Percentiles rank a stretch among this genome's conserved stretches.
Evolutionary conservation across 805 yeast genomes (phyloP).

Genomic region (Candida awuae): DNA sequence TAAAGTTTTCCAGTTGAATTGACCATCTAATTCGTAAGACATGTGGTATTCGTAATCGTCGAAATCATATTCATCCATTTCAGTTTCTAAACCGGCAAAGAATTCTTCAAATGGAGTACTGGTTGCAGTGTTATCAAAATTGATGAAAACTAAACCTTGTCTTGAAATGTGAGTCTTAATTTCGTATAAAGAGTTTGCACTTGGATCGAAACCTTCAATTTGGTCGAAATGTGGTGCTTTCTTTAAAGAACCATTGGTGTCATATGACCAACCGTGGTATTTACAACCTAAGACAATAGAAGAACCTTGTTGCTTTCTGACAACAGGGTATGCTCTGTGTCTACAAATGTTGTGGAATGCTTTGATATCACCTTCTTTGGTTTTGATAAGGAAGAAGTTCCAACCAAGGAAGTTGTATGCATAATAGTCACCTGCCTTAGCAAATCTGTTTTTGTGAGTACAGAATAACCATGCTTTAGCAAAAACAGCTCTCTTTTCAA

Average conservation of each 20-base stretch:
- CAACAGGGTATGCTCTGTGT: slow-evolving; percentile 57
- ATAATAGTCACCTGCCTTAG: slow-evolving; percentile 50
- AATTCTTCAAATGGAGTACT: slow-evolving; percentile 43
- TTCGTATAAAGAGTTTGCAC: slow-evolving; percentile 46
- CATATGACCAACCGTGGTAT: slow-evolving; percentile 61
- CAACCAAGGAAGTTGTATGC: slow-evolving; percentile 44
- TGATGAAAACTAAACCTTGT: slow-evolving; percentile 51
- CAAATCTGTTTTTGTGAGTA: slow-evolving; percentile 44
- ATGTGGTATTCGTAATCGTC: slow-evolving; percentile 55
- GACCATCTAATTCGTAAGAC: slow-evolving; percentile 56
- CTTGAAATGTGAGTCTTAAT: slow-evolving; percentile 46
- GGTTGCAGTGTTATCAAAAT: slow-evolving; percentile 40
- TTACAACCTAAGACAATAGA: slow-evolving; percentile 50
- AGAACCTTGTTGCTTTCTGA: slow-evolving; percentile 52
- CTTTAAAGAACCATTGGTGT: slow-evolving; percentile 49
- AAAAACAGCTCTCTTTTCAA: slow-evolving; percentile 52
- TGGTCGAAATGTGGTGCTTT: slow-evolving; percentile 57
- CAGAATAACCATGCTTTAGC: slow-evolving; percentile 50
- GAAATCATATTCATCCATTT: slow-evolving; percentile 52
- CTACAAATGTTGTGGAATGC: slow-evolving; percentile 62
- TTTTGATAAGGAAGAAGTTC: slow-evolving; percentile 48
- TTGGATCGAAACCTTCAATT: slow-evolving; percentile 50
- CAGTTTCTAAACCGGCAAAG: slow-evolving; percentile 42
- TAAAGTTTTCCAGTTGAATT: slow-evolving; percentile 59
- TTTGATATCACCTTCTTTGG: slow-evolving; percentile 43